phyloP scores from a whole-genome alignment of 1,139 yeast species.

The Taphrina communis region DNA sequence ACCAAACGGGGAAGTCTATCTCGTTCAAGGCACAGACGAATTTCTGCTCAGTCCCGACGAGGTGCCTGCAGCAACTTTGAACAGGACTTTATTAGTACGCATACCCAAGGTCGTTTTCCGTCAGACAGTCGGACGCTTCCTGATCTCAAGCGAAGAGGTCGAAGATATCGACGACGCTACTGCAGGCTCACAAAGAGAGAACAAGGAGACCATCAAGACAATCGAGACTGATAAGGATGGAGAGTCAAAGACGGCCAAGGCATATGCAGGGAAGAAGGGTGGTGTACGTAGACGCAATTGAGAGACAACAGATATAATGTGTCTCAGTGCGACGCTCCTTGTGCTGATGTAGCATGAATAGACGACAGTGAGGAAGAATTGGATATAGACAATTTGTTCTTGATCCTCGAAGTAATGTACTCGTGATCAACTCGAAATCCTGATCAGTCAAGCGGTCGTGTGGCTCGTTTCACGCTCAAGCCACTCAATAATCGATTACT shows the following conservation, averaged over 20 bases:
- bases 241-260: constrained; percentile 7
- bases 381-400: background rate
- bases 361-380: background rate
- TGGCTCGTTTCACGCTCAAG: background rate
- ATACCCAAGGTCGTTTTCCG: constrained; percentile 53
- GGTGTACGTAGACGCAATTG: constrained; percentile 23
- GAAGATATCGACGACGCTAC: constrained; percentile 23
- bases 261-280: constrained; percentile 20
- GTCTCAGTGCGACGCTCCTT: too few species aligned
- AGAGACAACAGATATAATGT: background rate
- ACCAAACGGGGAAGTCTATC: constrained; percentile 70
- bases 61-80: constrained; percentile 57
- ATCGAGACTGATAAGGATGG: constrained; percentile 13
- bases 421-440: background rate
- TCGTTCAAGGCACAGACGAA: constrained; percentile 59
- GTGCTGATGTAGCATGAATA: background rate
- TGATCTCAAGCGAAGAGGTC: constrained; percentile 25
- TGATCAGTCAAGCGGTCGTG: background rate
- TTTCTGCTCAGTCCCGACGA: constrained; percentile 53
- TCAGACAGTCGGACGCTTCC: constrained; percentile 42
- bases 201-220: constrained; percentile 29
- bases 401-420: background rate
- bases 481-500: background rate
- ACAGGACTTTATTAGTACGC: constrained; percentile 62
- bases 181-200: constrained; percentile 4